phyloP scores from a whole-genome alignment of 2,329 filamentous ascomycete genomes.

The Cadophora malorum region DNA sequence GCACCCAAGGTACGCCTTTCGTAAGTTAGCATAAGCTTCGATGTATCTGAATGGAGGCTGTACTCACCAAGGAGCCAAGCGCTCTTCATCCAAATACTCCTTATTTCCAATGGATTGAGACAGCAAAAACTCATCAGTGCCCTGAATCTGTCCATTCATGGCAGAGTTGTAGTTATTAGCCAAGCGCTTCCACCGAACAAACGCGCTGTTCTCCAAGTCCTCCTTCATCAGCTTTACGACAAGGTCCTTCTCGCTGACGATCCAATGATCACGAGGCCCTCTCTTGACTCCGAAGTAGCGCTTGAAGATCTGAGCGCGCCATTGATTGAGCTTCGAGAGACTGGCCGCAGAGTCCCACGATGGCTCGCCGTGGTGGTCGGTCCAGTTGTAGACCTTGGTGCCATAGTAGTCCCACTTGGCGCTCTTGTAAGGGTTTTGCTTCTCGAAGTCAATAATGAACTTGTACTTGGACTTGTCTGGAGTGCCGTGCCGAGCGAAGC shows the following conservation, averaged over 20 bases:
- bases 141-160: background rate
- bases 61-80: constrained; percentile 1
- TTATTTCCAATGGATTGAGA: background rate
- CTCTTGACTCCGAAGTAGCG: constrained; percentile 6
- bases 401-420: background rate
- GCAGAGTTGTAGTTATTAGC: background rate
- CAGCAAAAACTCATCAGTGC: background rate
- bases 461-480: background rate
- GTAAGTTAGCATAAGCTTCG: background rate
- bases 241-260: constrained; percentile 4
- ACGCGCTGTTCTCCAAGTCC: background rate
- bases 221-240: background rate
- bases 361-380: background rate
- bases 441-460: background rate
- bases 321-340: background rate
- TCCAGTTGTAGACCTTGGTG: background rate
- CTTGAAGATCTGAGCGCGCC: constrained; percentile 2
- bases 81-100: background rate
- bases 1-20: background rate
- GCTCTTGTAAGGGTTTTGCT: background rate
- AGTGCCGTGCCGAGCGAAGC: background rate
- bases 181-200: constrained; percentile 7
- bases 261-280: background rate
- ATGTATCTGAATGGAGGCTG: background rate
- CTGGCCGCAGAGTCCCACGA: background rate